Evolutionary conservation across 2,329 filamentous ascomycete species (phyloP).

Genomic region (Fusarium verticillioides): DNA sequence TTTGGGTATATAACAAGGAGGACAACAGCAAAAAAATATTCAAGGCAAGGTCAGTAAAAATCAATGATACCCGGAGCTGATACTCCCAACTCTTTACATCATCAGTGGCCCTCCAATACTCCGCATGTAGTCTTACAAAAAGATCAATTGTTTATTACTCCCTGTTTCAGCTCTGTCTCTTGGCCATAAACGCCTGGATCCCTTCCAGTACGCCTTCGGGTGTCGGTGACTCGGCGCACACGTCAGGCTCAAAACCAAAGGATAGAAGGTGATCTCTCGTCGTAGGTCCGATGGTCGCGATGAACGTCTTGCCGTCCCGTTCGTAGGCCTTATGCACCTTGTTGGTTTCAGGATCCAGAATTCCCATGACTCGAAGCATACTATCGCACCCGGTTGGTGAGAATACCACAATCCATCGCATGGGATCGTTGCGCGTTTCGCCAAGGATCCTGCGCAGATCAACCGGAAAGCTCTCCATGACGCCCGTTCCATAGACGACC

Average conservation of each 20-base stretch:
- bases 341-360: conserved; percentile 60
- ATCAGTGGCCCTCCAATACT: background rate
- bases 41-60: conserved; percentile 28
- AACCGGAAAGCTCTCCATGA: conserved; percentile 80
- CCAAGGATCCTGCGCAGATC: conserved; percentile 69
- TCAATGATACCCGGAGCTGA: conserved; percentile 46
- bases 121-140: background rate
- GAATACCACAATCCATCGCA: conserved; percentile 81
- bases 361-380: conserved; percentile 65
- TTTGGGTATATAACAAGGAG: conserved; percentile 17
- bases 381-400: conserved; percentile 73
- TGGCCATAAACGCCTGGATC: conserved; percentile 60
- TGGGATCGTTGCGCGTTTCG: conserved; percentile 52
- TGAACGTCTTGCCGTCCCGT: conserved; percentile 62
- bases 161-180: conserved; percentile 20
- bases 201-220: conserved; percentile 80
- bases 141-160: background rate
- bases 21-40: conserved; percentile 10
- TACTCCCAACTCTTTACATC: conserved; percentile 37
- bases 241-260: conserved; percentile 77
- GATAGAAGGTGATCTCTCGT: conserved; percentile 79
- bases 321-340: conserved; percentile 47
- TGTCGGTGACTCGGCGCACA: conserved; percentile 84
- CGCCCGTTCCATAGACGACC: conserved; percentile 86
- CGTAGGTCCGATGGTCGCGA: conserved; percentile 94